A percentile compares a stretch with the other conserved stretches of the same genome.
These are phyloP conservation scores for Termitomyces sp. DNA, from an alignment of 768 basidiomycete genomes.

Conservation along the genomic window DNA sequence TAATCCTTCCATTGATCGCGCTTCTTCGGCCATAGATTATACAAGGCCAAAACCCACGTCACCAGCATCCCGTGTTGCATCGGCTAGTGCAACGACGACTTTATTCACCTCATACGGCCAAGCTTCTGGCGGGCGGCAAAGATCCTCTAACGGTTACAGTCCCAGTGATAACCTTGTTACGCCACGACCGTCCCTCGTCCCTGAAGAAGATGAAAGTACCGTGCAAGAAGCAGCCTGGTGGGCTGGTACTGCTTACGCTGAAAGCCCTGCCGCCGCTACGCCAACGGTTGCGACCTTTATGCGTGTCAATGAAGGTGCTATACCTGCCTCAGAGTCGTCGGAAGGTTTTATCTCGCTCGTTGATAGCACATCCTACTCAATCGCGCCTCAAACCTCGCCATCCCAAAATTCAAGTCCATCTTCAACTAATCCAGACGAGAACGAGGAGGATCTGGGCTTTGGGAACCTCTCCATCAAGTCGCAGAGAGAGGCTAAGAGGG, in stretches of 20 bases:
- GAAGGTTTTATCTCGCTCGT: slow-evolving; percentile 81
- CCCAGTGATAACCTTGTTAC: slow-evolving; percentile 26
- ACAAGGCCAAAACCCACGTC: slow-evolving; percentile 47
- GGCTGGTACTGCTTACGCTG: slow-evolving; percentile 39
- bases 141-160: slow-evolving; percentile 22
- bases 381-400: slow-evolving; percentile 21
- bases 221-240: slow-evolving; percentile 56
- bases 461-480: slow-evolving; percentile 57
- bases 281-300: slow-evolving; percentile 69
- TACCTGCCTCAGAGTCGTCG: slow-evolving; percentile 32
- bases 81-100: slow-evolving; percentile 45
- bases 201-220: slow-evolving; percentile 26
- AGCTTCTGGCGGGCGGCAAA: slow-evolving; percentile 10
- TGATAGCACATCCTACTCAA: slow-evolving; percentile 50
- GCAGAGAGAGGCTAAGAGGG: slow-evolving; percentile 23
- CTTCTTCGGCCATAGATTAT: slow-evolving; percentile 77
- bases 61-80: slow-evolving; percentile 45
- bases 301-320: slow-evolving; percentile 38
- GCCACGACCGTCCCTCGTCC: slow-evolving; percentile 21
- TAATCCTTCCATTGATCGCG: slow-evolving; percentile 57
- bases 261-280: slow-evolving; percentile 36
- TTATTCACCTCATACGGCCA: slow-evolving; percentile 42
- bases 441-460: slow-evolving; percentile 84
- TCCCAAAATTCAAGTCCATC: slow-evolving; percentile 7
- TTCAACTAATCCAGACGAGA: slow-evolving; percentile 31